These are phyloP conservation scores for Omphalotus olearius DNA, from an alignment of 1,284 basidiomycete genomes.

Conservation along the genomic window DNA sequence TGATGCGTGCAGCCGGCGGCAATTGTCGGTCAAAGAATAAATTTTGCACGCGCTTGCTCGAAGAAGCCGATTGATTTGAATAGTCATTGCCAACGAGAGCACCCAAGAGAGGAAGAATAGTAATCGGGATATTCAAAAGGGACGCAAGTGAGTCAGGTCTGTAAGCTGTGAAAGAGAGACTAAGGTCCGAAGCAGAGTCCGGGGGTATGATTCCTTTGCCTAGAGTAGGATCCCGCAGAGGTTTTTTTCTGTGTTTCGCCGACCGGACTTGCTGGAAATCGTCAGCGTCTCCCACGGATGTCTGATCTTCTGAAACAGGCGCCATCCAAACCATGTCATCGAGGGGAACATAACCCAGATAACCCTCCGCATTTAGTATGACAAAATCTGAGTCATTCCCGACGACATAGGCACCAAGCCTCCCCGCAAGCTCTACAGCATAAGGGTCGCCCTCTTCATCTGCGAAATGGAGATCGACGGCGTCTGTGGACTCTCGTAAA, in stretches of 20 bases:
- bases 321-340: constrained; percentile 75
- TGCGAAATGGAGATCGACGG: constrained; percentile 63
- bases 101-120: constrained; percentile 80
- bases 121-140: constrained; percentile 64
- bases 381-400: constrained; percentile 84
- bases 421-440: constrained; percentile 77
- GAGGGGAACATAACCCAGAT: constrained; percentile 76
- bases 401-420: constrained; percentile 66
- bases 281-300: constrained; percentile 21
- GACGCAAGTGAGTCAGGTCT: constrained; percentile 61
- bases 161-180: constrained; percentile 57
- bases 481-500: constrained; percentile 32
- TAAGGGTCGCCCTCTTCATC: constrained; percentile 87
- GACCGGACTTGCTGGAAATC: constrained; percentile 56
- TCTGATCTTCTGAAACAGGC: constrained; percentile 26
- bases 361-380: constrained; percentile 69
- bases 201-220: constrained; percentile 56
- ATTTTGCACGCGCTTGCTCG: constrained; percentile 47
- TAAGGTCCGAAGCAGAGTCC: constrained; percentile 34
- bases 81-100: constrained; percentile 88
- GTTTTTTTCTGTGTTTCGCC: constrained; percentile 40
- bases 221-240: constrained; percentile 18
- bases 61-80: constrained; percentile 42
- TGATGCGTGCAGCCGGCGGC: constrained; percentile 53
- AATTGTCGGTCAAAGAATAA: constrained; percentile 66